Percentiles rank a stretch among this genome's conserved stretches.
Conservation (phyloP, 1,139 yeast genomes). For the Blastobotrys elegans region DNA sequence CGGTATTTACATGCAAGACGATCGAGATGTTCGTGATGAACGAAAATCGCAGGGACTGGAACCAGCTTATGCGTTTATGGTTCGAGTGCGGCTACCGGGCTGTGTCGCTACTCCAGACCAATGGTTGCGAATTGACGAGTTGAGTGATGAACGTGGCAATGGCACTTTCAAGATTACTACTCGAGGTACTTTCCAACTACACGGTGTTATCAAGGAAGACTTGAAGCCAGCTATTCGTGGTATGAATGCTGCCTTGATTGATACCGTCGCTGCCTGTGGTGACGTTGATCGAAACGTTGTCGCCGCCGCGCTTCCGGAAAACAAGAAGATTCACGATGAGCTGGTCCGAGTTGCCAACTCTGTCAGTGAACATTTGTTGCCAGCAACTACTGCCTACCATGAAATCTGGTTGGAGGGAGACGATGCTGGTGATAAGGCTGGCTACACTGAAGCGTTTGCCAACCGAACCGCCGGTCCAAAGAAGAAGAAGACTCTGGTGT, state of each 20-base stretch:
- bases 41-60: conserved; percentile 89
- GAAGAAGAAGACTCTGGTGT: conserved; percentile 84
- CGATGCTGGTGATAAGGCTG: conserved; percentile 64
- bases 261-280: conserved; percentile 97
- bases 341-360: conserved; percentile 56
- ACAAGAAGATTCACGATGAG: conserved; percentile 76
- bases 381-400: conserved; percentile 91
- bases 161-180: conserved; percentile 94
- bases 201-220: conserved; percentile 88
- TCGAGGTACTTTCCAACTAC: conserved; percentile 95
- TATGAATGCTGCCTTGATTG: conserved; percentile 84
- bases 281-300: conserved; percentile 96
- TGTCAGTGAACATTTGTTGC: conserved; percentile 79
- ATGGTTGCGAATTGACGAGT: conserved; percentile 79
- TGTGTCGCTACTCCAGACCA: conserved; percentile 85
- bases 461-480: conserved; percentile 72
- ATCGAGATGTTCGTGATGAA: conserved; percentile 90
- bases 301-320: conserved; percentile 81
- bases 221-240: conserved; percentile 90
- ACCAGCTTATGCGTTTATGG: conserved; percentile 96
- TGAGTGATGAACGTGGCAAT: conserved; percentile 81
- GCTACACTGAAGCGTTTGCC: conserved; percentile 67
- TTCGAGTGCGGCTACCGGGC: conserved; percentile 92
- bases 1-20: conserved; percentile 98
- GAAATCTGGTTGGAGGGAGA: conserved; percentile 93